These are phyloP conservation scores for Lichtheimia ornata DNA, from an alignment of 371 early-diverging fungal genomes.

Conservation along the genomic window DNA sequence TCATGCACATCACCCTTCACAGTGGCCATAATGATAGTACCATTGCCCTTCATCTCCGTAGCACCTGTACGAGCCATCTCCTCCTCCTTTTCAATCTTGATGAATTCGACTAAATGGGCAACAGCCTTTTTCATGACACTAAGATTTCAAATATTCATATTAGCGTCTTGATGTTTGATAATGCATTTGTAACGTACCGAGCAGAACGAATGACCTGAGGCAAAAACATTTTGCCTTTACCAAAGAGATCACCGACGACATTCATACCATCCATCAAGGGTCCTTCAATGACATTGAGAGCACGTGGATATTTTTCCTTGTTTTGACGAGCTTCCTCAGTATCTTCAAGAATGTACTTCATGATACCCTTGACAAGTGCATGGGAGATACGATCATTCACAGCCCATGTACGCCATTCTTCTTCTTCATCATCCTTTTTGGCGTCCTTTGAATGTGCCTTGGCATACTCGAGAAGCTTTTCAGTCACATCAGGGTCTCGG, in stretches of 20 bases:
- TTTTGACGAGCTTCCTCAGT: slow-evolving; percentile 87
- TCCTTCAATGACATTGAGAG: slow-evolving; percentile 92
- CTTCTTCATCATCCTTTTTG: slow-evolving; percentile 73
- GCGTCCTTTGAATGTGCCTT: slow-evolving; percentile 79
- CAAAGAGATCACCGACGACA: slow-evolving; percentile 91
- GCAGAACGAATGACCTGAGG: slow-evolving; percentile 97
- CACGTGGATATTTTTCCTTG: slow-evolving; percentile 73
- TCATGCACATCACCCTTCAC: slow-evolving; percentile 93
- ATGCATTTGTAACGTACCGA: slow-evolving; percentile 33
- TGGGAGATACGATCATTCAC: slow-evolving; percentile 80
- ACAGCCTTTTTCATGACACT: slow-evolving; percentile 93
- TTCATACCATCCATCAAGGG: slow-evolving; percentile 95
- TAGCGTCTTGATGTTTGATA: neutral
- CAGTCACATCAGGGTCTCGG: slow-evolving; percentile 86
- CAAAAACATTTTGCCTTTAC: slow-evolving; percentile 94
- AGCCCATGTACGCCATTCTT: slow-evolving; percentile 81
- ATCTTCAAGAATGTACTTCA: slow-evolving; percentile 89
- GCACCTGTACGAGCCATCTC: slow-evolving; percentile 54
- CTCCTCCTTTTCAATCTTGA: slow-evolving; percentile 82
- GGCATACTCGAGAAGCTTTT: slow-evolving; percentile 86
- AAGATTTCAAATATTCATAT: too few species aligned
- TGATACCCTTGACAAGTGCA: slow-evolving; percentile 90
- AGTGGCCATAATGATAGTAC: slow-evolving; percentile 89
- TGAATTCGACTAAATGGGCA: slow-evolving; percentile 90
- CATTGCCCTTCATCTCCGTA: slow-evolving; percentile 54